Conservation (phyloP, 805 yeast genomes). For the Crinitomyces ghanaensis region DNA sequence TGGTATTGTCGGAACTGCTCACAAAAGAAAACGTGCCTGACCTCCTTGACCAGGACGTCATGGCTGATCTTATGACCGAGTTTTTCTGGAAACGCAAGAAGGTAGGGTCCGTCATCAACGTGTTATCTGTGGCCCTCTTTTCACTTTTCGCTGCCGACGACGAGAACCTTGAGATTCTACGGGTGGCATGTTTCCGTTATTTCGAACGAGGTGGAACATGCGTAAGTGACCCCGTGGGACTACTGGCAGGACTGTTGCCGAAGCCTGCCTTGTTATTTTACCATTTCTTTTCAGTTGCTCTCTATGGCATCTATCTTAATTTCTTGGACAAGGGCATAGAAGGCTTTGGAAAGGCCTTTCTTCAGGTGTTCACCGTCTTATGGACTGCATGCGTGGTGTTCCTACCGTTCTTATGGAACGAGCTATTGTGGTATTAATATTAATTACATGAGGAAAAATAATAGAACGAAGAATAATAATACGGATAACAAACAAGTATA, state of each 20-base stretch:
- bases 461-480: neutral
- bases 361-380: constrained; percentile 57
- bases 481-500: constrained; percentile 1
- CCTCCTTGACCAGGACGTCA: constrained; percentile 44
- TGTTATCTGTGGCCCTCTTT: constrained; percentile 82
- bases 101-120: constrained; percentile 76
- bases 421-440: constrained; percentile 15
- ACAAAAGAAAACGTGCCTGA: constrained; percentile 41
- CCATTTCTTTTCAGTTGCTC: constrained; percentile 86
- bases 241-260: constrained; percentile 73
- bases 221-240: constrained; percentile 65
- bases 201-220: constrained; percentile 77
- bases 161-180: constrained; percentile 51
- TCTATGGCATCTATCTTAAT: constrained; percentile 67
- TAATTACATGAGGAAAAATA: too few species aligned
- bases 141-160: constrained; percentile 80
- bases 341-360: constrained; percentile 59
- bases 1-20: constrained; percentile 51
- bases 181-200: constrained; percentile 80
- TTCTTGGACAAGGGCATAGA: constrained; percentile 50
- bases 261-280: constrained; percentile 62
- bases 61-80: constrained; percentile 44
- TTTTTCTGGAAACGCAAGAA: constrained; percentile 73
- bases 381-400: constrained; percentile 68
- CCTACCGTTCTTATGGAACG: constrained; percentile 53